Evolutionary conservation across 176 grass and related monocot genomes (phyloP).

Genomic region (Avena atlantica): DNA sequence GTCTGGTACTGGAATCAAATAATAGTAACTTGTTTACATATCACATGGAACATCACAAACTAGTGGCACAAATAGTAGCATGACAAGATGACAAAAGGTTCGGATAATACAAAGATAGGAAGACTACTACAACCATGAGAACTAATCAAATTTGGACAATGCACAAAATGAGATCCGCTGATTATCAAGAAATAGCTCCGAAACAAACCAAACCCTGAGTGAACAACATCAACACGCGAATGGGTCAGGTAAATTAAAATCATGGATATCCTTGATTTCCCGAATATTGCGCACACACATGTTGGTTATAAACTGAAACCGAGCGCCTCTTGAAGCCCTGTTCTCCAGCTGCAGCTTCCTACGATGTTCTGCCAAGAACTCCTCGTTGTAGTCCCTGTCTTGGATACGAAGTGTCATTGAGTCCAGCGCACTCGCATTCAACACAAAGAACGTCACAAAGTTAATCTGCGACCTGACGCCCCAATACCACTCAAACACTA

Average conservation of each 20-base stretch:
- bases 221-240: neutral
- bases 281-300: neutral
- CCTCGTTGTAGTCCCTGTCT: neutral
- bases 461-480: neutral
- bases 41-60: neutral
- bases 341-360: neutral
- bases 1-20: neutral
- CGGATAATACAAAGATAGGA: neutral
- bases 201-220: neutral
- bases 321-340: conserved; percentile 8
- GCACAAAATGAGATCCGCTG: neutral
- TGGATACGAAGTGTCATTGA: neutral
- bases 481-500: neutral
- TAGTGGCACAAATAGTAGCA: neutral
- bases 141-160: neutral
- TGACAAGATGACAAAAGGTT: neutral
- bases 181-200: neutral
- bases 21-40: neutral
- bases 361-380: neutral
- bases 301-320: neutral
- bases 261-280: neutral
- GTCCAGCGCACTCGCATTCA: neutral
- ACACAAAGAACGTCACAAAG: conserved; percentile 8
- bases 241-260: neutral
- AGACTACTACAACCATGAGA: neutral